These are phyloP conservation scores for Yarrowia osloensis DNA, from an alignment of 805 yeast genomes.

Conservation along the genomic window DNA sequence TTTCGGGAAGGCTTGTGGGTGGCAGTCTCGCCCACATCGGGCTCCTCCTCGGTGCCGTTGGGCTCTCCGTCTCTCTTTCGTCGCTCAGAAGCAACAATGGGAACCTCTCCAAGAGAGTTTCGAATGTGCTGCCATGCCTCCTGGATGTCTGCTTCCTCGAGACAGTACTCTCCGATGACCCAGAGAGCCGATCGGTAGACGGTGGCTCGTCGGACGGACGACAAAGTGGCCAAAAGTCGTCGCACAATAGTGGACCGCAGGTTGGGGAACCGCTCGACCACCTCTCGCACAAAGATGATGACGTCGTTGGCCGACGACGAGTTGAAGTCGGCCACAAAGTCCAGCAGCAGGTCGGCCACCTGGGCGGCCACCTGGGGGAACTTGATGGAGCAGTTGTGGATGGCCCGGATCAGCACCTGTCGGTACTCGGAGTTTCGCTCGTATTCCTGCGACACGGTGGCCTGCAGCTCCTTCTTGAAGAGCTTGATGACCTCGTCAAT, in stretches of 20 bases:
- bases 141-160: slow-evolving; percentile 69
- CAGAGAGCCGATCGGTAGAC: slow-evolving; percentile 92
- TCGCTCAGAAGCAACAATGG: slow-evolving; percentile 75
- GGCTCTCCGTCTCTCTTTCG: slow-evolving; percentile 41
- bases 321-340: slow-evolving; percentile 80
- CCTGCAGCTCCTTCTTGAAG: slow-evolving; percentile 85
- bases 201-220: slow-evolving; percentile 76
- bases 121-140: slow-evolving; percentile 86
- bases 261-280: slow-evolving; percentile 86
- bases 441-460: slow-evolving; percentile 65
- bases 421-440: slow-evolving; percentile 86
- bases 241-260: slow-evolving; percentile 64
- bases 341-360: slow-evolving; percentile 85
- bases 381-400: slow-evolving; percentile 82
- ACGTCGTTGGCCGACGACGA: slow-evolving; percentile 87
- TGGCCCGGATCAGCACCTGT: slow-evolving; percentile 81
- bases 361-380: slow-evolving; percentile 89
- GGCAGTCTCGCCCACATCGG: slow-evolving; percentile 43
- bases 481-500: slow-evolving; percentile 92
- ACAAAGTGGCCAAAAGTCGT: slow-evolving; percentile 63
- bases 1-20: slow-evolving; percentile 52
- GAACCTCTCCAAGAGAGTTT: slow-evolving; percentile 83
- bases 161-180: slow-evolving; percentile 91
- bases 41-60: slow-evolving; percentile 45
- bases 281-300: slow-evolving; percentile 88